phyloP scores from a whole-genome alignment of 176 grass and related monocot genomes.

The Cenchrus purpureus region DNA sequence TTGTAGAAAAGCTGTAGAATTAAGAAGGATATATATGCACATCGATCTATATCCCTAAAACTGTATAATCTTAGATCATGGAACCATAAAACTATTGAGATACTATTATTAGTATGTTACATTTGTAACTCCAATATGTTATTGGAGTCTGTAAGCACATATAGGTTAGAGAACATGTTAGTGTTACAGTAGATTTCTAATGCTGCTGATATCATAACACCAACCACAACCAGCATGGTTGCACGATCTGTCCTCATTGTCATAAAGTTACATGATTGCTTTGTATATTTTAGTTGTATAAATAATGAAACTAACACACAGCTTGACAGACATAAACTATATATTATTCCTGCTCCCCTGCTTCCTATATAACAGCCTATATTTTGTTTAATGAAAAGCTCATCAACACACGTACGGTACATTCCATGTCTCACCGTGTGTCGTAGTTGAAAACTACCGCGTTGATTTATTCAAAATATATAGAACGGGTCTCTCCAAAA shows the following conservation, averaged over 20 bases:
- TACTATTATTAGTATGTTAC: slow-evolving; percentile 19
- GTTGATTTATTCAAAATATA: slow-evolving; percentile 1
- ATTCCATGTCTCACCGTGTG: slow-evolving; percentile 16
- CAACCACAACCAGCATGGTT: slow-evolving; percentile 27
- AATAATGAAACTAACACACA: slow-evolving; percentile 45
- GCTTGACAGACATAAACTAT: slow-evolving; percentile 42
- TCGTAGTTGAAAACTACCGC: slow-evolving; percentile 43
- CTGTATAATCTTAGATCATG: background rate
- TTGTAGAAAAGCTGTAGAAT: background rate
- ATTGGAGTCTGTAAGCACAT: background rate
- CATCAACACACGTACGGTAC: slow-evolving; percentile 5
- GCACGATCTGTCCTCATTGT: slow-evolving; percentile 44
- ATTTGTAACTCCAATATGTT: slow-evolving; percentile 4
- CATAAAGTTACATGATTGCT: slow-evolving; percentile 56
- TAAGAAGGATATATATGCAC: background rate
- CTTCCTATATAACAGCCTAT: slow-evolving; percentile 30
- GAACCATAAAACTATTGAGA: slow-evolving; percentile 12
- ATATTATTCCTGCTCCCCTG: slow-evolving; percentile 23
- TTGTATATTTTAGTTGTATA: slow-evolving; percentile 43
- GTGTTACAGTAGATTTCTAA: slow-evolving; percentile 22
- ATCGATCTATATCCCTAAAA: slow-evolving; percentile 11
- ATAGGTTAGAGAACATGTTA: slow-evolving; percentile 16
- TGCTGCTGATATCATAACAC: slow-evolving; percentile 28
- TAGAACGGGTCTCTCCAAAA: slow-evolving; percentile 41
- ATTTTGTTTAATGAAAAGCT: slow-evolving; percentile 37